Evolutionary conservation across 306 rosid genomes (phyloP), one percentile per base, ranked within the genome.

Genomic region (Phaseolus lunatus): DNA sequence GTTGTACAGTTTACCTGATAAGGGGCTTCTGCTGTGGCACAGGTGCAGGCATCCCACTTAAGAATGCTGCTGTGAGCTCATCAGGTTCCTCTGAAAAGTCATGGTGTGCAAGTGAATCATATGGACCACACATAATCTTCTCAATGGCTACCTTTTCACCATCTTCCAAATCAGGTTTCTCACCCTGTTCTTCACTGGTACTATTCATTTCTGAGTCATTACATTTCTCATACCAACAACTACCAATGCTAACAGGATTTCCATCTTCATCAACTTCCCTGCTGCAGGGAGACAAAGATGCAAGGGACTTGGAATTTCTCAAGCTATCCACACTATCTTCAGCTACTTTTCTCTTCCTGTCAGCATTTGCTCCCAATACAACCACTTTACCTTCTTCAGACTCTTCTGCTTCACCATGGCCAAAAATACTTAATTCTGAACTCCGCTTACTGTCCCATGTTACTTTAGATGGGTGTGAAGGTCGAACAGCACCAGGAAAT

Each of bases 401-500:
- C 59, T 78, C 83, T 63, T 89, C 90, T 41, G 54, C 45, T 78
- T 75, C 90, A 79, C 75, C 56, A 75, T 71, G 73, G 45, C 83
- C 86, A 72, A 88, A 90, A 72, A 66, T 82, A 86, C 81, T 90
- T 72, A 80, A 73, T 84, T 92, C 95, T 15, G 89, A 85, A 70
- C 80, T 78, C 41, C 70, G 91, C 77, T 78, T 90, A 64, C 84
- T 85, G 35, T 84, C 90, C 91, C 97, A 89, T 74, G 93, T 87
- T 65, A 80, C 81, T 73, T 88, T 90, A 48, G 96, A 57, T n/a
- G 88, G 85, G 16, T 89, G 81, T 26, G 83, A 68, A 75, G 96
- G 96, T 62, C 98, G 89, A 82, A 83, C 80, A 15, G 93, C 92
- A 56, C 88, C 91, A 33, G 97, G 91, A 73, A 90, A 95, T 67